A percentile compares a stretch with the other conserved stretches of the same genome.
phyloP scores from a whole-genome alignment of 2,329 filamentous ascomycete genomes.

The Rhexocercosporidium sp. region DNA sequence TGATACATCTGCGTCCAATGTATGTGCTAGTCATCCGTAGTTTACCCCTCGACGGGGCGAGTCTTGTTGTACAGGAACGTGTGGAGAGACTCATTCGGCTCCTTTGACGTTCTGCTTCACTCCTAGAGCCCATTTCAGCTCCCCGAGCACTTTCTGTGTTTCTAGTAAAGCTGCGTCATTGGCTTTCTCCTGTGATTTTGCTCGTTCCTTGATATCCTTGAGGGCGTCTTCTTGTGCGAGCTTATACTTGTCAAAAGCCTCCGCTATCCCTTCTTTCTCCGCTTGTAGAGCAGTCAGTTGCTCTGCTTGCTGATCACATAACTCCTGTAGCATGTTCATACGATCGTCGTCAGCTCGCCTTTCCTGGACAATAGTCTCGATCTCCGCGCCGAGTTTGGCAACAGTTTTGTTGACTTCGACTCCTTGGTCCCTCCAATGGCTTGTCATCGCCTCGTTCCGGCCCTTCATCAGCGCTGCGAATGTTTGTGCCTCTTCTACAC shows the following conservation, averaged over 20 bases:
- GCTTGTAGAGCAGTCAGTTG: slow-evolving; percentile 65
- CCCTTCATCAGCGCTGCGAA: slow-evolving; percentile 72
- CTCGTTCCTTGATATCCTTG: slow-evolving; percentile 61
- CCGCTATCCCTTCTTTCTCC: slow-evolving; percentile 66
- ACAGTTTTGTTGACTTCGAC: slow-evolving; percentile 42
- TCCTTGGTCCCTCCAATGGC: slow-evolving; percentile 70
- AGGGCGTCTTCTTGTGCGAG: slow-evolving; percentile 65
- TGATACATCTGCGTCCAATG: background rate
- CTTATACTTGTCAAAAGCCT: slow-evolving; percentile 69
- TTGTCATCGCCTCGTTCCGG: slow-evolving; percentile 69
- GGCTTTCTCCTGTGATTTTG: slow-evolving; percentile 62
- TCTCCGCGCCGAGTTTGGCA: slow-evolving; percentile 56
- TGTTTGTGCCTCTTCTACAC: slow-evolving; percentile 69
- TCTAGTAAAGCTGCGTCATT: slow-evolving; percentile 64
- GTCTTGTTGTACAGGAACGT: background rate
- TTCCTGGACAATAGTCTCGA: slow-evolving; percentile 59
- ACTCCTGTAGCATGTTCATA: slow-evolving; percentile 67
- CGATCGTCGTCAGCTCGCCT: slow-evolving; percentile 65
- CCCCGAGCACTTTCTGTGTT: slow-evolving; percentile 63
- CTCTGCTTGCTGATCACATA: slow-evolving; percentile 75
- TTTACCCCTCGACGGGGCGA: background rate
- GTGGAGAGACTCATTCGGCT: slow-evolving; percentile 50
- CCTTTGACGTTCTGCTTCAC: slow-evolving; percentile 66
- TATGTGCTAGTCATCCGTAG: background rate
- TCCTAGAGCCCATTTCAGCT: slow-evolving; percentile 75